These are phyloP conservation scores for Phaseolus coccineus DNA, from an alignment of 331 rosid species.

Conservation along the genomic window DNA sequence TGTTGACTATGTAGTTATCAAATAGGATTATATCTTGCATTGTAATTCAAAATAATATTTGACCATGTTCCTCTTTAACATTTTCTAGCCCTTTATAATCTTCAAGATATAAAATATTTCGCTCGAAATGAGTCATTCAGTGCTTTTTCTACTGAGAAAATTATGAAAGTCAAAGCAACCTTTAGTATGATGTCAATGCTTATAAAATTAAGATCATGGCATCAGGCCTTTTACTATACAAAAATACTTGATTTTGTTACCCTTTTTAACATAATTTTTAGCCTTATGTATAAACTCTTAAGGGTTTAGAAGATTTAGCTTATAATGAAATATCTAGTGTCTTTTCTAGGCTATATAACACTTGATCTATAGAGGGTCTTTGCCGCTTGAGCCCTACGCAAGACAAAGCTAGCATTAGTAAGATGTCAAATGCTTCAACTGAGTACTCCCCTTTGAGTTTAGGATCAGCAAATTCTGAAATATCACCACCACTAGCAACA, in stretches of 20 bases:
- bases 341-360: slow-evolving; percentile 53
- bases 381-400: slow-evolving; percentile 56
- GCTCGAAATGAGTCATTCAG: too few species aligned
- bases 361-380: slow-evolving; percentile 65
- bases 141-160: too few species aligned
- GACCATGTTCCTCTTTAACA: too few species aligned
- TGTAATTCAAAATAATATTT: too few species aligned
- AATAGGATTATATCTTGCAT: too few species aligned
- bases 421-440: slow-evolving; percentile 59
- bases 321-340: slow-evolving; percentile 54
- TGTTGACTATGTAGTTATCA: too few species aligned
- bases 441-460: slow-evolving; percentile 62
- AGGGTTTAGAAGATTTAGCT: slow-evolving; percentile 24
- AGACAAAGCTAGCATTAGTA: slow-evolving; percentile 64
- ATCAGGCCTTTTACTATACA: too few species aligned
- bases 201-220: too few species aligned
- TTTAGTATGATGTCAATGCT: too few species aligned
- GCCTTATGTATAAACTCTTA: neutral
- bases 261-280: neutral
- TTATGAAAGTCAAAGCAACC: too few species aligned
- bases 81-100: too few species aligned
- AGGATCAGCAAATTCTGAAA: slow-evolving; percentile 63
- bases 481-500: slow-evolving; percentile 49
- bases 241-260: neutral
- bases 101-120: too few species aligned